These are phyloP conservation scores for Amniculicola lignicola DNA, from an alignment of 495 filamentous ascomycete genomes.

Conservation along the genomic window DNA sequence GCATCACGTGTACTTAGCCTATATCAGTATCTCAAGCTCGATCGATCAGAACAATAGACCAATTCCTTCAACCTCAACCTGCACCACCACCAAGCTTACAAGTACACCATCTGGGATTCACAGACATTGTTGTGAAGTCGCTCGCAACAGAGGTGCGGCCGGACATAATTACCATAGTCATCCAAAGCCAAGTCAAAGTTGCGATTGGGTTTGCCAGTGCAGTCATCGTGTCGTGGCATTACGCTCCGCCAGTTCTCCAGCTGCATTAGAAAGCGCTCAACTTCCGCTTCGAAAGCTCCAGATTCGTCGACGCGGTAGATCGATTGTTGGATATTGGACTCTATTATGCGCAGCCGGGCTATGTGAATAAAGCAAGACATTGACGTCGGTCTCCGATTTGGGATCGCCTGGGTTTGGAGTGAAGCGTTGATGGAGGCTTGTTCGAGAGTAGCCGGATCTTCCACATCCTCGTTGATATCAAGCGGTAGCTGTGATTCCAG, in stretches of 20 bases:
- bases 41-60: no score
- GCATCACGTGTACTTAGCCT: no score
- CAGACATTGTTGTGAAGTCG: background rate
- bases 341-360: conserved; percentile 50
- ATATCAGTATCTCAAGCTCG: no score
- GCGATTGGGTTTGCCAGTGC: background rate
- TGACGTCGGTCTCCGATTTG: conserved; percentile 33
- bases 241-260: conserved; percentile 3
- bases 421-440: conserved; percentile 41
- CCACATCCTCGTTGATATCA: conserved; percentile 49
- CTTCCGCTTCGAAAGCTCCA: conserved; percentile 2
- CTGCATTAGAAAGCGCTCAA: background rate
- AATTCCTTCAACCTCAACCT: no score
- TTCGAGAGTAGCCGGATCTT: conserved; percentile 41
- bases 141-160: background rate
- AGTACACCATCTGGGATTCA: background rate
- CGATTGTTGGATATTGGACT: conserved; percentile 54
- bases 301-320: conserved; percentile 55
- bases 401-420: conserved; percentile 44
- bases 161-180: conserved; percentile 6
- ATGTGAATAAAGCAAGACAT: conserved; percentile 43
- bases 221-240: background rate
- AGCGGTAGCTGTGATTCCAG: conserved; percentile 41
- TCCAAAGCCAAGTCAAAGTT: background rate
- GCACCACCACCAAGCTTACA: no score